Conservation (phyloP, 2,329 filamentous ascomycete genomes). For the Talaromyces islandicus region DNA sequence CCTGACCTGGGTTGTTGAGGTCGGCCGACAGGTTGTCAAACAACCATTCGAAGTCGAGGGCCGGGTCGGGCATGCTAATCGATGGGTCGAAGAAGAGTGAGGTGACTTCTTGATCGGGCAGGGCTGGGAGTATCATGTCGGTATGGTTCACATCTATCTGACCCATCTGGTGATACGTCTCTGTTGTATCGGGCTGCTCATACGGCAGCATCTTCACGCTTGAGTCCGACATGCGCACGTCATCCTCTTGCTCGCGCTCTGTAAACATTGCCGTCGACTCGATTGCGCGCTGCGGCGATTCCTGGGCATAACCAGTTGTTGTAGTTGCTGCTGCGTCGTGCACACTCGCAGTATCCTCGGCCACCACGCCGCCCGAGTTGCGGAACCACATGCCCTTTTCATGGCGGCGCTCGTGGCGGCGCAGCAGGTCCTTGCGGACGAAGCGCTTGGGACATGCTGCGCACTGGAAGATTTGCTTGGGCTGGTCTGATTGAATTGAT, state of each 20-base stretch:
- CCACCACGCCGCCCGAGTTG: constrained; percentile 17
- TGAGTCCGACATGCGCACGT: constrained; percentile 3
- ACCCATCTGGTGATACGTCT: neutral
- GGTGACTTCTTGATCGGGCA: constrained; percentile 11
- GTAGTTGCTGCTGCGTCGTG: neutral
- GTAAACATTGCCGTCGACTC: constrained; percentile 10
- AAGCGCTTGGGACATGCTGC: constrained; percentile 16
- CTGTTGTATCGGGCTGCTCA: neutral
- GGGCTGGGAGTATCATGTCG: constrained; percentile 3
- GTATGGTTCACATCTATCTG: neutral
- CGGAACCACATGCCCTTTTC: constrained; percentile 22
- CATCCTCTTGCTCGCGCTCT: constrained; percentile 7
- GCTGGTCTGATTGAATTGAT: constrained; percentile 3
- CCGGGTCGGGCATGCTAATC: constrained; percentile 14
- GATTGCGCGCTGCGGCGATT: neutral
- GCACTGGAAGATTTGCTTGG: constrained; percentile 17
- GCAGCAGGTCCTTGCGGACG: constrained; percentile 20
- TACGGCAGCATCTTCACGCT: constrained; percentile 4
- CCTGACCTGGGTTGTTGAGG: constrained; percentile 10
- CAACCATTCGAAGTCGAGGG: constrained; percentile 19
- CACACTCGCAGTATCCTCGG: neutral
- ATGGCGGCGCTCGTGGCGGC: constrained; percentile 21
- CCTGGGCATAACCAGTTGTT: neutral
- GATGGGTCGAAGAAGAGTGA: constrained; percentile 18
- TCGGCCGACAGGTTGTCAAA: constrained; percentile 17